phyloP scores from a whole-genome alignment of 306 rosid genomes.

The Carpinus viminea region DNA sequence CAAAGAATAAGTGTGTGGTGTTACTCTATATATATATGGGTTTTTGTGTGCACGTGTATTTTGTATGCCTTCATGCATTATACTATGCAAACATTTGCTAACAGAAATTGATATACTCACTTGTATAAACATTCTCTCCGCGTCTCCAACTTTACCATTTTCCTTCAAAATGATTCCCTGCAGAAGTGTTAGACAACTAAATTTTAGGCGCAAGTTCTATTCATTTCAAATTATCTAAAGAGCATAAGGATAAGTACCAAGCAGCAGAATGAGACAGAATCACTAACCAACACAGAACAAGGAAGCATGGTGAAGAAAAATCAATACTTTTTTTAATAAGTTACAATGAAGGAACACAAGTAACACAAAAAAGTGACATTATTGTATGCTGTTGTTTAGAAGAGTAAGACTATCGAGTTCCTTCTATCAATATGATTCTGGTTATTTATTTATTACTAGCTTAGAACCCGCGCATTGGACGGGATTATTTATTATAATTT shows the following conservation, averaged over 20 bases:
- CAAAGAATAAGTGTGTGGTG: no score
- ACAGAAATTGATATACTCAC: slow-evolving; percentile 49
- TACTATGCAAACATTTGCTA: slow-evolving; percentile 10
- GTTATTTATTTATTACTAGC: no score
- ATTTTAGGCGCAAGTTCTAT: slow-evolving; percentile 17
- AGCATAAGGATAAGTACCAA: slow-evolving; percentile 9
- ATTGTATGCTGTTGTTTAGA: background rate
- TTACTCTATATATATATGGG: background rate
- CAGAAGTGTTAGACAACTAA: slow-evolving; percentile 23
- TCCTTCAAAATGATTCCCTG: slow-evolving; percentile 90
- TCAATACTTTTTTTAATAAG: no score
- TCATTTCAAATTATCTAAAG: background rate
- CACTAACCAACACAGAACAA: background rate
- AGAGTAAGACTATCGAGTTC: background rate
- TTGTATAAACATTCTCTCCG: slow-evolving; percentile 96
- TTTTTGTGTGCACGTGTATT: background rate
- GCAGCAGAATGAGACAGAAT: background rate
- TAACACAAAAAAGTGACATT: background rate
- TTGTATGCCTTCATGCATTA: background rate
- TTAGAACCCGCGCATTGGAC: no score
- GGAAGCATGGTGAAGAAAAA: background rate
- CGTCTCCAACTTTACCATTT: slow-evolving; percentile 79
- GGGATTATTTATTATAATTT: no score
- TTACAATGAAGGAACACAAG: background rate
- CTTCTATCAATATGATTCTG: background rate